Conservation (phyloP, 1,284 basidiomycete species). For the Peniophora sp. region DNA sequence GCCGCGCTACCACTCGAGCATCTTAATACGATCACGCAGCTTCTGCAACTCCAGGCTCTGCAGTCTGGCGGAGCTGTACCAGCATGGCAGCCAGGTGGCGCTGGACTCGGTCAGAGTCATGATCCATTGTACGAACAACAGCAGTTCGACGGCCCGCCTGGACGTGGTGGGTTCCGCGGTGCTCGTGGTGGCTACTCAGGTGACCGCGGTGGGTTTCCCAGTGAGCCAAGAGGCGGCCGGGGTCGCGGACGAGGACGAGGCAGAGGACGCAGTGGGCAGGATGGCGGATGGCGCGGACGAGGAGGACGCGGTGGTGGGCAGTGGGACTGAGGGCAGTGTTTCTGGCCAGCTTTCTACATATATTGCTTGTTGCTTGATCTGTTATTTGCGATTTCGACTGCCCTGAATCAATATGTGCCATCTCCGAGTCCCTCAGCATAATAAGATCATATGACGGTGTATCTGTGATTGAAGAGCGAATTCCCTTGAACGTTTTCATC, state of each 20-base stretch:
- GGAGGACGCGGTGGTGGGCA: conserved; percentile 4
- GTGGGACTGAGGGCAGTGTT: conserved; percentile 1
- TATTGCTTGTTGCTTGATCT: too few relatives aligned
- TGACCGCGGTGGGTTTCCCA: conserved; percentile 3
- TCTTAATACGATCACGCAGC: not conserved
- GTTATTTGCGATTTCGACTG: too few relatives aligned
- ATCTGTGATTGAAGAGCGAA: too few relatives aligned
- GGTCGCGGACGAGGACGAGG: conserved; percentile 7
- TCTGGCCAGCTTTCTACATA: too few relatives aligned
- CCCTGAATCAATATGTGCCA: too few relatives aligned
- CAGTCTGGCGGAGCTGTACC: not conserved
- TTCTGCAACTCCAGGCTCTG: not conserved
- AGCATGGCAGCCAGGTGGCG: not conserved
- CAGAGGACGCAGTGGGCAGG: not conserved
- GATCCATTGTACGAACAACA: not conserved
- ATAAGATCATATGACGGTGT: too few relatives aligned
- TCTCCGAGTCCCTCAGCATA: too few relatives aligned
- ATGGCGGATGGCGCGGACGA: not conserved
- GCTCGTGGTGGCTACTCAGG: conserved; percentile 1
- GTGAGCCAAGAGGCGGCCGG: conserved; percentile 6
- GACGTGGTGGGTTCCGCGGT: not conserved
- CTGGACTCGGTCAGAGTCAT: not conserved
- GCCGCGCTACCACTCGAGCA: not conserved
- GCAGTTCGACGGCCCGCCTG: not conserved
- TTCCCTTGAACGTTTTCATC: too few relatives aligned